These are phyloP conservation scores for Poa pratensis DNA, from an alignment of 176 grass and related monocot genomes.

Conservation along the genomic window DNA sequence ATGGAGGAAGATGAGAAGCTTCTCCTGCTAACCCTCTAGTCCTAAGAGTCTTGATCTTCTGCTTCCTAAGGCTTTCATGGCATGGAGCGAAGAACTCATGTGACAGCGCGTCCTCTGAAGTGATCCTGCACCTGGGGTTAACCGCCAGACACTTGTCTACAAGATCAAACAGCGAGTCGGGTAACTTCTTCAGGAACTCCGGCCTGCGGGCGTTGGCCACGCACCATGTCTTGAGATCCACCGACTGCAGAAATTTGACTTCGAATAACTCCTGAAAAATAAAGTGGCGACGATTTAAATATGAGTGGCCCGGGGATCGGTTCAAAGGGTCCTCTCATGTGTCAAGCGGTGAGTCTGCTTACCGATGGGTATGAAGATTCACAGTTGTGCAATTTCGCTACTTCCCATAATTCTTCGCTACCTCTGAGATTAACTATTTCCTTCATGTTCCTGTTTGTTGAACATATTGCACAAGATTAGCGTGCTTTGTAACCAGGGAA, in stretches of 20 bases:
- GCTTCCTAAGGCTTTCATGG: slow-evolving; percentile 55
- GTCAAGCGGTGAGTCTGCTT: slow-evolving; percentile 24
- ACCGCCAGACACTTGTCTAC: slow-evolving; percentile 82
- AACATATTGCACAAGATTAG: slow-evolving; percentile 44
- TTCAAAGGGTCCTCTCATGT: slow-evolving; percentile 18
- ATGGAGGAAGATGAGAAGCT: slow-evolving; percentile 32
- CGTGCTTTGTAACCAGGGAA: slow-evolving; percentile 12
- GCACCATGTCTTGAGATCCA: slow-evolving; percentile 79
- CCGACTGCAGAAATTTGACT: slow-evolving; percentile 43
- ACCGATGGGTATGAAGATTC: slow-evolving; percentile 79
- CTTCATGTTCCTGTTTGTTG: slow-evolving; percentile 73
- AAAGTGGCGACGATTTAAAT: background rate
- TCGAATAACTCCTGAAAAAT: slow-evolving; percentile 72
- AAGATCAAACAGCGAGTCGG: slow-evolving; percentile 75
- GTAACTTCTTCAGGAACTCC: slow-evolving; percentile 61
- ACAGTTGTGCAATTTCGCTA: slow-evolving; percentile 84
- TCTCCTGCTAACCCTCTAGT: slow-evolving; percentile 39
- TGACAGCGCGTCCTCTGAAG: slow-evolving; percentile 73
- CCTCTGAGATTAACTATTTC: slow-evolving; percentile 91
- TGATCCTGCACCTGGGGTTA: slow-evolving; percentile 82
- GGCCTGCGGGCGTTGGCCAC: slow-evolving; percentile 59
- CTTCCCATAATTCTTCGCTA: slow-evolving; percentile 90
- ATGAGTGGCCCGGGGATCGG: background rate
- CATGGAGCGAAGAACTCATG: slow-evolving; percentile 71
- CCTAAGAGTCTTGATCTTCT: slow-evolving; percentile 39